Evolutionary conservation across 78 protist species (phyloP), one percentile per base, ranked within the genome.

Genomic region (Bodo saltans): DNA sequence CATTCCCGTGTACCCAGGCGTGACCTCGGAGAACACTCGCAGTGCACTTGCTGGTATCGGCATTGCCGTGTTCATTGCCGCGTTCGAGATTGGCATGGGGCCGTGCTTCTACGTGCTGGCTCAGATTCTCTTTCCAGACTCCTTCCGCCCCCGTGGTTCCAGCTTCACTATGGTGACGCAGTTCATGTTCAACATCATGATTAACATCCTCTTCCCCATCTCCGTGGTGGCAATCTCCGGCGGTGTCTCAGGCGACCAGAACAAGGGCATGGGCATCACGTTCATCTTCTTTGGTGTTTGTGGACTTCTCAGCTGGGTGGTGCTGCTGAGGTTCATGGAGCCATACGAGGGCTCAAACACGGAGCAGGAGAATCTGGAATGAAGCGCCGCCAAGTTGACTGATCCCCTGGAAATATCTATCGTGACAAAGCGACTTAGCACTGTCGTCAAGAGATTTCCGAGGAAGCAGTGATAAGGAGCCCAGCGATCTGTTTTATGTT

Each of bases 31-130:
- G 37, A 8, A 8, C 30, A 30, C 2, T 30, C 37, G 3, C 11
- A 25, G 70, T 30, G 33, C 11, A 27, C 70, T 67, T 30, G 70
- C 30, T 12, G 70, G 11, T 11, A 2, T 67, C 70, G 70, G 33
- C 70, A 30, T 67, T 25, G 11, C 11, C 37, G 37, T 67, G 37
- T 67, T 67, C 70, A 67, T 67, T 30, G 70, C 70, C 70, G 70
- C 70, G 37, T 67, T 67, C 70, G 70, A 67, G 70, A 67, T 67
- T 30, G 70, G 70, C 11, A 25, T 67, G 33, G 70, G 70, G 70
- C 70, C 70, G 33, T 25, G 11, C 70, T 67, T 67, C 70, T 67
- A 67, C 70, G 11, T 67, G 37, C 60, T 47, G n/a, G 60, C 60
- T 8, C 60, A 47, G 60, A 17, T 23, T 17, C 8, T 47, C 60